Base-by-base conservation (phyloP, 805 yeast species). In the Candida dajiaensis region DNA sequence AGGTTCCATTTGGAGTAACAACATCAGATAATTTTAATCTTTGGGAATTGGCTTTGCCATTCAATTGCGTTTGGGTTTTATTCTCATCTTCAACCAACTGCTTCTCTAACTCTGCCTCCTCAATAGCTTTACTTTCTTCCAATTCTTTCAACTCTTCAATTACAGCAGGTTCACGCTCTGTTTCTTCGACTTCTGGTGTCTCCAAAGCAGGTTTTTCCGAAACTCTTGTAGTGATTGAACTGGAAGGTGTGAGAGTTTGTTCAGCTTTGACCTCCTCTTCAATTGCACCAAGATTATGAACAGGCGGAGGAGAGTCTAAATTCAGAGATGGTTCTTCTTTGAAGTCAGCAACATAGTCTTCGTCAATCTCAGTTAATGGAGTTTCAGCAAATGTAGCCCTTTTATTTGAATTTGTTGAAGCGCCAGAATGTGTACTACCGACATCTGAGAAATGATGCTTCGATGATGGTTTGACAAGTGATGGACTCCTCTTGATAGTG, bases 331-430 rank as follows among this genome's bases (percentile, higher is more conserved):
- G 9, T 4, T 12, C 36, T 33, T 44, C 37, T 22, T 46, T 42
- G 38, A 49, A 49, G 15, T 43, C 49, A 7, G 46, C 28, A 15
- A 56, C 50, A 8, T 40, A 47, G 28, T 54, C 50, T 39, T 58
- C 61, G 15, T 51, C 45, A 15, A 57, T 56, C 16, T 57, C 55
- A n/a, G 43, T 51, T 21, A 57, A 40, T 6, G 46, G 56, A 4
- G 46, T 55, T 8, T 57, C 60, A 13, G 29, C 50, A 25, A 55
- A 50, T 7, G 44, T 43, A 3, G 55, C 50, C 42, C 55, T 54
- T 35, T 36, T 49, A 5, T 42, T 50, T 2, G 57, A 45, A 15
- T 45, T 43, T 3, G 50, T 35, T 10, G 56, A 53, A 4, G 29
- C 47, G 16, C 41, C 35, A 10, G 55, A 52, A 20, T 40, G 46